Evolutionary conservation across 352 stramenopile genomes (phyloP), one percentile per base, ranked within the genome.

Genomic region (Phytophthora litchii): DNA sequence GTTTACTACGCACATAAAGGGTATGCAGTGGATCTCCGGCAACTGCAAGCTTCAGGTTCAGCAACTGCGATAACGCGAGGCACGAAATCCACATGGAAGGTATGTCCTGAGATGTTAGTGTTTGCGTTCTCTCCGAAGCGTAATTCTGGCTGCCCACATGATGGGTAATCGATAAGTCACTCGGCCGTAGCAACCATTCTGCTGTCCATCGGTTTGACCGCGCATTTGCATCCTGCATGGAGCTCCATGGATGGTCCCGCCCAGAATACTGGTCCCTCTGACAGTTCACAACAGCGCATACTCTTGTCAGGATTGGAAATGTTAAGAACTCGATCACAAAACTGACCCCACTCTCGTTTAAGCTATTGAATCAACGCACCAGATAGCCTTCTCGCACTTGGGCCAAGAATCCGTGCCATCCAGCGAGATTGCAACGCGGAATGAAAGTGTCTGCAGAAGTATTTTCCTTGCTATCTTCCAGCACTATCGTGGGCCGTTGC

Each of bases 71-170:
- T 42, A 78, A 40, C 38, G 37, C 44, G n/a, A 70, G 23, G 3
- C 65, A 56, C 44, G 54, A 61, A 29, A 51, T 64, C 54, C 65
- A 75, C 45, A 78, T 54, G 11, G 57, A 72, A 45, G 60, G 64
- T 13, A 47, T 19, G 10, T 65, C 56, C 5, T 46, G 25, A 14
- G 5, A 19, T 52, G 17, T 13, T 34, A 31, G 25, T 7, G 42
- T 23, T 36, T 49, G 23, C 3, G 23, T 27, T 27, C 23, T 27
- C 23, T 27, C 34, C 14, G 34, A 17, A 17, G 13, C 12, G 14
- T 19, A 7, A 4, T 3, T 20, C 25, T 37, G 43, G 10, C 37
- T 29, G 16, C 34, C 21, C 17, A 31, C 4, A 16, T 56, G n/a
- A 21, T 41, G 25, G 5, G 58, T 44, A 23, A 64, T 9, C 2